Evolutionary conservation across 164 flowering plant species (phyloP), one percentile per base, ranked within the genome.

Genomic region (Buxus sempervirens): DNA sequence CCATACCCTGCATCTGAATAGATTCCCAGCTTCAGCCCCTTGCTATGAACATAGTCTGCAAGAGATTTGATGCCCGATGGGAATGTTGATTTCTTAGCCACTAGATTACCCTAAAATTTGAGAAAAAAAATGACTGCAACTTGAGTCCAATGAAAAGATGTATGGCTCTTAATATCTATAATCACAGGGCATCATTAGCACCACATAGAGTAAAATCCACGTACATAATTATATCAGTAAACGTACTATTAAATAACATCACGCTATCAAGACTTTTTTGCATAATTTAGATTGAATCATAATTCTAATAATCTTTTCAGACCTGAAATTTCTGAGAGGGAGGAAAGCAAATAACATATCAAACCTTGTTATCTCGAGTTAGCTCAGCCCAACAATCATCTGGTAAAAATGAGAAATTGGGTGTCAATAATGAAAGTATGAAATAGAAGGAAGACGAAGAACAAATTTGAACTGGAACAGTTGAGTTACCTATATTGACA

Each of bases 321-420:
- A 3, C 38, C 7, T 3, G 38, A 32, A 32, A 32, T 7, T 3
- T 32, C 38, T 32, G 5, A 32, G 7, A 32, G 7, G 38, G 38
- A 32, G 3, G 7, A 32, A 32, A 32, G 7, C 5, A 32, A 32
- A 32, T 32, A 32, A 32, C 38, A 32, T 32, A 32, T 32, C 38
- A 7, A 73, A 84, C 90, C 87, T 82, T 28, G 26, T 86, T 78
- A 60, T 86, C 90, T 68, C 93, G 76, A 60, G 77, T 73, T 23
- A 64, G 72, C 62, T 86, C 93, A 25, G 73, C 88, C 93, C 93
- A 88, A 56, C 93, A 88, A 81, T 88, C 93, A 80, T 87, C 91
- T 87, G 76, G 63, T 38, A 42, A 45, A 68, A 64, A 68, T n/a
- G 20, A 56, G 69, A 32, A 32, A 45, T 32, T 42, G 20, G 38